phyloP scores from a whole-genome alignment of 2,329 filamentous ascomycete genomes.

The Incumbomyces delicatus region DNA sequence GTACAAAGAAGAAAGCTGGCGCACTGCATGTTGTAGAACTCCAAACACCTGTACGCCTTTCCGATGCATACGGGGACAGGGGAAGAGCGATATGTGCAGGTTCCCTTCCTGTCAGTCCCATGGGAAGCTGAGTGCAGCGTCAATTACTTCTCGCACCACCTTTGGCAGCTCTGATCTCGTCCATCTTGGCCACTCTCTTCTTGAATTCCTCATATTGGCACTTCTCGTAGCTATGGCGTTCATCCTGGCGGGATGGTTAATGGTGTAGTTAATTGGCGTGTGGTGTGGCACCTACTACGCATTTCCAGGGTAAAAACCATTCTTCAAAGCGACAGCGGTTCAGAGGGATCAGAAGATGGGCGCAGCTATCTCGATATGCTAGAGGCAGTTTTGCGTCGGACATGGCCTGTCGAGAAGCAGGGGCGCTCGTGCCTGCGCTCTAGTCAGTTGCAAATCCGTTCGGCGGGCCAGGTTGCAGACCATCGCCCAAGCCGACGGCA shows the following conservation, averaged over 20 bases:
- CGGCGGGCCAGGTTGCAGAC: slow-evolving; percentile 3
- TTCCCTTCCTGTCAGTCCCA: no score
- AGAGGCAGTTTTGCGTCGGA: slow-evolving; percentile 78
- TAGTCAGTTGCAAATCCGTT: no score
- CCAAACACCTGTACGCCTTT: no score
- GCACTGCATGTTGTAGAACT: no score
- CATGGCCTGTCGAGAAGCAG: slow-evolving; percentile 83
- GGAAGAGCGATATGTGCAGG: no score
- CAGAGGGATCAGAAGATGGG: slow-evolving; percentile 84
- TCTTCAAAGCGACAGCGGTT: slow-evolving; percentile 89
- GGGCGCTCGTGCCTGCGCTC: no score
- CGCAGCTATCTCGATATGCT: slow-evolving; percentile 90
- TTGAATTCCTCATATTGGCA: slow-evolving; percentile 99
- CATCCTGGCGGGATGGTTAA: slow-evolving; percentile 50
- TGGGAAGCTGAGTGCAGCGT: no score
- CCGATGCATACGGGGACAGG: no score
- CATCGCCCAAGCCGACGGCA: slow-evolving; percentile 35
- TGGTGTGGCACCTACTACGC: slow-evolving; percentile 56
- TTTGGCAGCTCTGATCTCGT: slow-evolving; percentile 83
- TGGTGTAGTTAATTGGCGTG: background rate
- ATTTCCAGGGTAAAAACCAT: slow-evolving; percentile 97
- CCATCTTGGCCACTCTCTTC: slow-evolving; percentile 97
- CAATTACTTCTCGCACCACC: slow-evolving; percentile 76
- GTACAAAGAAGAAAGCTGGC: no score
- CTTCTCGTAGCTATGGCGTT: slow-evolving; percentile 97